A percentile compares a stretch with the other conserved stretches of the same genome.
Conservation (phyloP, 75 land plant species). For the Pinus tabuliformis region DNA sequence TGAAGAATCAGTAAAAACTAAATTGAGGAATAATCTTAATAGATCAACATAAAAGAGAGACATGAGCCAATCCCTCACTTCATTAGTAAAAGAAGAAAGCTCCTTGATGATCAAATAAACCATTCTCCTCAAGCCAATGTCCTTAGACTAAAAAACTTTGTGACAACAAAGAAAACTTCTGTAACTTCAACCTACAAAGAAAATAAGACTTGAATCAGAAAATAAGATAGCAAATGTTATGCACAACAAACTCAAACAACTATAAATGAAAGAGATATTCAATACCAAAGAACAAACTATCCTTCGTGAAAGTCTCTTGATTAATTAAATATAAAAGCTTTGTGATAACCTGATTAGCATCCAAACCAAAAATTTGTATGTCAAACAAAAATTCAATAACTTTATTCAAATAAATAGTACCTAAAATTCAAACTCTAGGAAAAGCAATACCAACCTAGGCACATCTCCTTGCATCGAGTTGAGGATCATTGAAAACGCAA, state of each 20-base stretch:
- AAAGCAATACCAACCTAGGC: constrained; percentile 57
- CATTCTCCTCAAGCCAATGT: constrained; percentile 86
- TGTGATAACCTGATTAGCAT: constrained; percentile 72
- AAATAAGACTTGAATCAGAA: not conserved
- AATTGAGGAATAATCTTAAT: not conserved
- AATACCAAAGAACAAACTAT: constrained; percentile 6
- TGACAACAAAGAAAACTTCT: constrained; percentile 95
- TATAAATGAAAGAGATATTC: not conserved
- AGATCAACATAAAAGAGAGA: not conserved
- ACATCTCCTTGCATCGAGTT: constrained; percentile 86
- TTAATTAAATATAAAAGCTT: constrained; percentile 91
- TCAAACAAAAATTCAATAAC: not conserved
- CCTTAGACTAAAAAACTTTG: constrained; percentile 97
- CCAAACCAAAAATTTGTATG: constrained; percentile 4
- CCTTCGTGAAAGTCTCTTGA: constrained; percentile 95
- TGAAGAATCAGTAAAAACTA: not conserved
- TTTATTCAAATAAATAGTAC: not conserved
- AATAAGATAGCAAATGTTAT: not conserved
- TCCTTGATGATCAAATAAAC: constrained; percentile 97
- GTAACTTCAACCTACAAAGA: constrained; percentile 76
- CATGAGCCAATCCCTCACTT: constrained; percentile 32
- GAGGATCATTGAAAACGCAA: constrained; percentile 94
- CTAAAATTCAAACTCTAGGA: not conserved
- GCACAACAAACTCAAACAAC: not conserved
- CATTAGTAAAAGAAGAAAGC: constrained; percentile 87